Percentiles rank a stretch among this genome's conserved stretches.
phyloP scores from a whole-genome alignment of 805 yeast genomes.

The Saccharomycopsis selenospora region DNA sequence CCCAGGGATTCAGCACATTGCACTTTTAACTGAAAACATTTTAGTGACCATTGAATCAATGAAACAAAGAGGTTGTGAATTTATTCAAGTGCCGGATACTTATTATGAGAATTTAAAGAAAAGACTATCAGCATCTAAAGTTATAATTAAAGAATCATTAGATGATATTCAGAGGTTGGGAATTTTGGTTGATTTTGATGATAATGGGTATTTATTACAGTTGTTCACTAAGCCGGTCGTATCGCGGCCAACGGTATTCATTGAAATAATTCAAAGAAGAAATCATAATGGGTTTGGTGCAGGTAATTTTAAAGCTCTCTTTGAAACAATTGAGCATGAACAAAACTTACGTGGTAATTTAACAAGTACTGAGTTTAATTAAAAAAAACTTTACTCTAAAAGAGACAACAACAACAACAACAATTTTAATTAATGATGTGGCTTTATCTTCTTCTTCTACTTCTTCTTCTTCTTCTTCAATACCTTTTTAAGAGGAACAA shows the following conservation, averaged over 20 bases:
- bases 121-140: conserved; percentile 38
- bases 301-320: conserved; percentile 77
- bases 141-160: conserved; percentile 47
- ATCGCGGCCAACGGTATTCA: conserved; percentile 75
- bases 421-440: no score
- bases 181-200: conserved; percentile 72
- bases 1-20: conserved; percentile 82
- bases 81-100: conserved; percentile 49
- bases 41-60: conserved; percentile 46
- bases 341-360: conserved; percentile 66
- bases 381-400: no score
- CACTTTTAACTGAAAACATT: conserved; percentile 58
- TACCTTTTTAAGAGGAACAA: no score
- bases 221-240: conserved; percentile 69
- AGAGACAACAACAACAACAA: no score
- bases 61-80: conserved; percentile 59
- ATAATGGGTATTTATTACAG: conserved; percentile 69
- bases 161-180: conserved; percentile 42
- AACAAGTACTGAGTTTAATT: no score
- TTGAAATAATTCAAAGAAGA: conserved; percentile 73
- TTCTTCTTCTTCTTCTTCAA: no score
- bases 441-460: no score
- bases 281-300: conserved; percentile 85
- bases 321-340: conserved; percentile 74
- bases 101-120: conserved; percentile 49